These are phyloP conservation scores for Allium sativum DNA, from an alignment of 106 monocot species.

Conservation along the genomic window DNA sequence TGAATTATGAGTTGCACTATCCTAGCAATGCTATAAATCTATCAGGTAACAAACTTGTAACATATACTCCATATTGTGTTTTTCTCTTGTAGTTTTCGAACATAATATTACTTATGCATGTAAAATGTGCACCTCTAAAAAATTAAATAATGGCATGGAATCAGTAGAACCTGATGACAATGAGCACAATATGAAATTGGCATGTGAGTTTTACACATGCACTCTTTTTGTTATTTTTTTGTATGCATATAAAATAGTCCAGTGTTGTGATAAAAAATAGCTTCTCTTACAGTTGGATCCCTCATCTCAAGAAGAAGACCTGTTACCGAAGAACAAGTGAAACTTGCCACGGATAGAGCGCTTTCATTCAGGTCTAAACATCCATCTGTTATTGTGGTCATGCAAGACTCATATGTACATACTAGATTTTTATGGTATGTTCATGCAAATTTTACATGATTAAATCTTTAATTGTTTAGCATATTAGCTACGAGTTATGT, in stretches of 20 bases:
- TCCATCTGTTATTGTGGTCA: slow-evolving; percentile 32
- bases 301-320: slow-evolving; percentile 44
- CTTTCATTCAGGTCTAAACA: slow-evolving; percentile 39
- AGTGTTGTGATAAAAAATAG: background rate
- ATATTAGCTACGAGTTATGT: too few relatives aligned
- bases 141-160: background rate
- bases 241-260: background rate
- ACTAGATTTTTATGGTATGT: slow-evolving; percentile 41
- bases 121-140: background rate
- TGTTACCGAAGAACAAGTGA: slow-evolving; percentile 40
- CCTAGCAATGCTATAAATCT: background rate
- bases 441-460: slow-evolving; percentile 13
- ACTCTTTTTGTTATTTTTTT: background rate
- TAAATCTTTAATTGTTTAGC: slow-evolving; percentile 19
- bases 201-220: slow-evolving; percentile 6
- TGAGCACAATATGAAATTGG: background rate
- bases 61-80: too few relatives aligned
- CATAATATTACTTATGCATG: background rate
- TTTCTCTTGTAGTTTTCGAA: slow-evolving; percentile 1
- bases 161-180: slow-evolving; percentile 3
- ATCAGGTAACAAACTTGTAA: too few relatives aligned
- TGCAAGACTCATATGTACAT: slow-evolving; percentile 54
- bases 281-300: slow-evolving; percentile 4
- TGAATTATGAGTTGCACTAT: background rate
- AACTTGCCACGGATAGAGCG: slow-evolving; percentile 26